Conservation (phyloP, 352 stramenopile species). For the Globisporangium radiosum region DNA sequence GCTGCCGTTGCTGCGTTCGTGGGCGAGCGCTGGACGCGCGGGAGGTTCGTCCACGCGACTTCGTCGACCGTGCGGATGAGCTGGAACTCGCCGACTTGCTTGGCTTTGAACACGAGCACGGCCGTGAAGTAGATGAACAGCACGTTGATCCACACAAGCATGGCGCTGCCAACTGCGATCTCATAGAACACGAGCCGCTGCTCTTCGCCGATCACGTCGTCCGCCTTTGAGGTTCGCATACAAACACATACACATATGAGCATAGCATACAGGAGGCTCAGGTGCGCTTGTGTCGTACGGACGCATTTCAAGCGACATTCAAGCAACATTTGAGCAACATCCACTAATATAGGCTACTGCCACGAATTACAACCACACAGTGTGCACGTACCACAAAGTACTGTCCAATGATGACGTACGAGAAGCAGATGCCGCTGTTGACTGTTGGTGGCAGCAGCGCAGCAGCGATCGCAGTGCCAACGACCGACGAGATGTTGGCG, state of each 20-base stretch:
- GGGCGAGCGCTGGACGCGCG: constrained; percentile 59
- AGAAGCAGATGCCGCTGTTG: constrained; percentile 85
- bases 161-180: constrained; percentile 73
- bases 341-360: too few species aligned
- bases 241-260: neutral
- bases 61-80: constrained; percentile 75
- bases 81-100: constrained; percentile 82
- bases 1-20: constrained; percentile 14
- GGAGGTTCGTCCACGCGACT: constrained; percentile 72
- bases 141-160: constrained; percentile 86
- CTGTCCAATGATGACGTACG: constrained; percentile 79
- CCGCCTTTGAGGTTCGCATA: constrained; percentile 19
- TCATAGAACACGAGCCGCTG: constrained; percentile 84
- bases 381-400: constrained; percentile 62
- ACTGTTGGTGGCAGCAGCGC: constrained; percentile 77
- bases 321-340: too few species aligned
- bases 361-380: too few species aligned
- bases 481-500: constrained; percentile 85
- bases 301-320: too few species aligned
- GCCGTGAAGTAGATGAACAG: constrained; percentile 85
- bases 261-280: neutral
- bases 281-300: too few species aligned
- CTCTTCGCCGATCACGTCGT: constrained; percentile 75
- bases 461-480: constrained; percentile 83
- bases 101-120: constrained; percentile 87